A percentile compares a stretch with the other conserved stretches of the same genome.
These are phyloP conservation scores for Fusarium irregulare DNA, from an alignment of 2,329 filamentous ascomycete genomes.

Conservation along the genomic window DNA sequence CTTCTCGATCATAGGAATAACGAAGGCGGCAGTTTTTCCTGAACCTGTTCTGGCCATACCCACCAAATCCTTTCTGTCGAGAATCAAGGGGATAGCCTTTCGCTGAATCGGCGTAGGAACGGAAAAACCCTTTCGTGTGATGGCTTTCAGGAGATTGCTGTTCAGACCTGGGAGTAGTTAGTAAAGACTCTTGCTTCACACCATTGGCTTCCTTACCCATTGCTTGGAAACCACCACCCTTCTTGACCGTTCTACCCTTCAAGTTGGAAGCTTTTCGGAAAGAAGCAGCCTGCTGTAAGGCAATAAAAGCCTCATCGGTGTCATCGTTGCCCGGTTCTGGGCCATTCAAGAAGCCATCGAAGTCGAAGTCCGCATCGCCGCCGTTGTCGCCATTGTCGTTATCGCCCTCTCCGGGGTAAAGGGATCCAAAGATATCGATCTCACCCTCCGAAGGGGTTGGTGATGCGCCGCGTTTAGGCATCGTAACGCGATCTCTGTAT, in stretches of 20 bases:
- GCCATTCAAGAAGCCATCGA: slow-evolving; percentile 70
- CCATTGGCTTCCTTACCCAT: slow-evolving; percentile 71
- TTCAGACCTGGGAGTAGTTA: slow-evolving; percentile 71
- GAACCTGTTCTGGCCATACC: slow-evolving; percentile 99
- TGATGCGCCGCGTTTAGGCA: slow-evolving; percentile 80
- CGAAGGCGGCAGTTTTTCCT: slow-evolving; percentile 97
- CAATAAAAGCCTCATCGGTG: slow-evolving; percentile 90
- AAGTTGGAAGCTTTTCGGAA: slow-evolving; percentile 87
- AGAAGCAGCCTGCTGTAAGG: slow-evolving; percentile 83
- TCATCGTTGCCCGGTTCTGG: slow-evolving; percentile 62
- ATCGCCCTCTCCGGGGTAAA: slow-evolving; percentile 73
- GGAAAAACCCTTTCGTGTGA: slow-evolving; percentile 92
- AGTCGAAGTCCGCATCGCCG: slow-evolving; percentile 62
- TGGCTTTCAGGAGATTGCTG: slow-evolving; percentile 86
- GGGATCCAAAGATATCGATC: slow-evolving; percentile 84
- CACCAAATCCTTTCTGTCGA: slow-evolving; percentile 94
- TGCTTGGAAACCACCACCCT: slow-evolving; percentile 94
- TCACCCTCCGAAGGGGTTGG: slow-evolving; percentile 90
- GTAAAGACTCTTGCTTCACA: not conserved
- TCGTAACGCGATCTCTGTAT: slow-evolving; percentile 52
- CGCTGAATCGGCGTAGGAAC: slow-evolving; percentile 97
- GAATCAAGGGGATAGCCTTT: slow-evolving; percentile 91
- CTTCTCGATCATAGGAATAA: slow-evolving; percentile 97
- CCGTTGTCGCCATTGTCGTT: slow-evolving; percentile 55
- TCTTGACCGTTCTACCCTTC: slow-evolving; percentile 89